phyloP scores from a whole-genome alignment of 441 rosid species.

The Adansonia rubrostipa region DNA sequence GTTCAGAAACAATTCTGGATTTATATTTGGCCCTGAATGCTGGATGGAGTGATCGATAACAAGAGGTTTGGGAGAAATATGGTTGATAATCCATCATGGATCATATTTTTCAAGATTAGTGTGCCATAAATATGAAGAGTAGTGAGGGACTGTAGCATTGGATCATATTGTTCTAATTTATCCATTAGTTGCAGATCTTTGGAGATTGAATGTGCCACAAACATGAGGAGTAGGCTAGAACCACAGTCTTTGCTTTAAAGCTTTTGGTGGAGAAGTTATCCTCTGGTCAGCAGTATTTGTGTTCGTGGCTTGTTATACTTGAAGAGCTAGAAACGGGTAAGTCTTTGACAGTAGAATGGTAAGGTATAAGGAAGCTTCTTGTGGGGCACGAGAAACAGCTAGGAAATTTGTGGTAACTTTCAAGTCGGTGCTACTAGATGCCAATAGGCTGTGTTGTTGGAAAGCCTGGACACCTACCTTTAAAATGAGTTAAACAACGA shows the following conservation, averaged over 20 bases:
- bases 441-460: neutral
- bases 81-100: neutral
- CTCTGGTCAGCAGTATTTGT: neutral
- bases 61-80: neutral
- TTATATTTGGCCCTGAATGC: neutral
- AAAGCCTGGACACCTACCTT: neutral
- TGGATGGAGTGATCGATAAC: neutral
- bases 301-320: neutral
- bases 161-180: neutral
- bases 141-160: neutral
- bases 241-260: neutral
- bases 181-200: neutral
- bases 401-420: neutral
- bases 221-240: neutral
- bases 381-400: neutral
- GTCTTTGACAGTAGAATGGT: neutral
- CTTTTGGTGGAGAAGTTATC: neutral
- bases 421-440: neutral
- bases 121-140: neutral
- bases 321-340: neutral
- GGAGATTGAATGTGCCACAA: neutral
- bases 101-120: neutral
- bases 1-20: neutral
- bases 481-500: neutral
- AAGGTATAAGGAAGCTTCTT: neutral